Evolutionary conservation across 2,329 filamentous ascomycete genomes (phyloP), one percentile per base, ranked within the genome.

Genomic region (Alternaria panax): DNA sequence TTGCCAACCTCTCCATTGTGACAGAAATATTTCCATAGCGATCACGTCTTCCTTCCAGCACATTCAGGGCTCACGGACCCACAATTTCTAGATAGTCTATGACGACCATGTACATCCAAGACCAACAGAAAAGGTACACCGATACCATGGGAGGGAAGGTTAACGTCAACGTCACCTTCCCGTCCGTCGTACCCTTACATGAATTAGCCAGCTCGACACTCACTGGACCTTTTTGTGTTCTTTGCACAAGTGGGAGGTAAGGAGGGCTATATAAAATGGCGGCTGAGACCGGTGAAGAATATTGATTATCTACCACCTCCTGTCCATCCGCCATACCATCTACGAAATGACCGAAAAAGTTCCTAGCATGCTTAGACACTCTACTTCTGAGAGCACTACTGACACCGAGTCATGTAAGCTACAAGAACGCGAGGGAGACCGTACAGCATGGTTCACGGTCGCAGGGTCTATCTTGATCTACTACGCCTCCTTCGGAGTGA

Each of bases 401-500:
- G 62, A 66, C 36, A 55, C 66, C 43, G 75, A 78, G 53, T 69
- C 75, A 42, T 59, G 71, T 66, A 16, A 54, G 28, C 18, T 48
- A 68, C 65, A 66, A 32, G 50, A 55, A 36, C 30, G 36, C 20
- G 75, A 68, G n/a, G 64, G 64, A 40, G 59, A 51, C 14, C 43
- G 50, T 48, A 59, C 54, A 30, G 63, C 75, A 16, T 79, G 74
- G 76, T 64, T 78, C 7, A 76, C 74, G 5, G 73, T 80, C 4
- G 34, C 69, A 2, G 78, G 78, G n/a, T 75, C 73, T 5, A 73
- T 72, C 22, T 71, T 77, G 11, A 70, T 76, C 27, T 72, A 79
- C 50, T 81, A 80, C 66, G 74, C 73, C 51, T 76, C 76, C 27
- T 77, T 77, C 43, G 79, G 79, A 9, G 75, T 80, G 62, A 70